These are phyloP conservation scores for Triticum aestivum DNA, from an alignment of 176 grass and related monocot genomes.

Conservation along the genomic window DNA sequence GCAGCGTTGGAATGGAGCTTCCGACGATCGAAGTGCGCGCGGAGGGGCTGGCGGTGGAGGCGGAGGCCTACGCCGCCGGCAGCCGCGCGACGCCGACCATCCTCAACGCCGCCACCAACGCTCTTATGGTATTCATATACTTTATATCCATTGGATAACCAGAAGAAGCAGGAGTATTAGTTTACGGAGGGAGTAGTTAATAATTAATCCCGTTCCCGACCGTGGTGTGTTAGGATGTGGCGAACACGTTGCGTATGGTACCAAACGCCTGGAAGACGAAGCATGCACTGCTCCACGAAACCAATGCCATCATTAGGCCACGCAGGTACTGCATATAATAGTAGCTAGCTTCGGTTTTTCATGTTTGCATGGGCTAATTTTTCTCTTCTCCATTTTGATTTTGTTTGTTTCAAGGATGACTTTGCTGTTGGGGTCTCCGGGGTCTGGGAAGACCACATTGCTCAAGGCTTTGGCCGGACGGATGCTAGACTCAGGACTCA, in stretches of 20 bases:
- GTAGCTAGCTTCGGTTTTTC: background rate
- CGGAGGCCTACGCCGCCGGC: constrained; percentile 36
- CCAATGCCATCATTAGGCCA: constrained; percentile 46
- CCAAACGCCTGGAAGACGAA: constrained; percentile 32
- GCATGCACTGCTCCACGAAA: constrained; percentile 40
- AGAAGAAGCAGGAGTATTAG: no score
- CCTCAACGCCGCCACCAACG: constrained; percentile 35
- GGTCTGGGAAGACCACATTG: constrained; percentile 66
- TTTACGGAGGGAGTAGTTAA: background rate
- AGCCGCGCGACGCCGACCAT: constrained; percentile 29
- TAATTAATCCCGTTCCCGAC: background rate
- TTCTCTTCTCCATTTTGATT: background rate
- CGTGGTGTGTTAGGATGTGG: constrained; percentile 12
- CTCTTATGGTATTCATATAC: background rate
- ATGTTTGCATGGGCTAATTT: background rate
- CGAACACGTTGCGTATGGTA: constrained; percentile 31
- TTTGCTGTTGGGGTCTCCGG: constrained; percentile 53
- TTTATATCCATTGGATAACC: background rate
- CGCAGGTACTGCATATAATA: constrained; percentile 18
- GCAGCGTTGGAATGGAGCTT: constrained; percentile 58
- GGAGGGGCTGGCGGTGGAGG: constrained; percentile 40
- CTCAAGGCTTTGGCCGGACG: constrained; percentile 64
- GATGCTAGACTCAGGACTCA: constrained; percentile 43
- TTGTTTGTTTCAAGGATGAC: constrained; percentile 51
- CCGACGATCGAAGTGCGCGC: constrained; percentile 61